Percentiles rank a stretch among this genome's conserved stretches.
Conservation (phyloP, 768 basidiomycete genomes). For the Kwoniella europaea region DNA sequence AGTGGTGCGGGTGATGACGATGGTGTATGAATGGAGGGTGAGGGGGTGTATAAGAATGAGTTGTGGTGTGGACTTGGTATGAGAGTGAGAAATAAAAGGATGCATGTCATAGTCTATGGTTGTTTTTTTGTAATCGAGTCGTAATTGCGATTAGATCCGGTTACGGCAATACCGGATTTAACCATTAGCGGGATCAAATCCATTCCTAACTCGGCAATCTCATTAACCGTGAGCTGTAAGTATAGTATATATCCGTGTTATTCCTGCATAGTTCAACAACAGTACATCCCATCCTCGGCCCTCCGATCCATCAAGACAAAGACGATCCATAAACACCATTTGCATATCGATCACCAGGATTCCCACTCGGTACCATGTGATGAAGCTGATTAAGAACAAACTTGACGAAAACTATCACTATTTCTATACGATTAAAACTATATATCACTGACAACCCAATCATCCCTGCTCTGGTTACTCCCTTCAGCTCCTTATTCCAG, state of each 20-base stretch:
- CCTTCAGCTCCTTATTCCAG: too few relatives aligned
- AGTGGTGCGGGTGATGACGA: not conserved
- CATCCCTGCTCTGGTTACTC: too few relatives aligned
- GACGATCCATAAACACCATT: not conserved
- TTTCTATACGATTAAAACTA: not conserved
- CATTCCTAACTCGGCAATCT: not conserved
- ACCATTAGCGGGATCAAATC: not conserved
- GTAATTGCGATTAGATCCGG: not conserved
- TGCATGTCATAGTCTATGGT: not conserved
- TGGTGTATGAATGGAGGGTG: not conserved
- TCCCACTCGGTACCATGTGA: too few relatives aligned
- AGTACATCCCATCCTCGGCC: not conserved
- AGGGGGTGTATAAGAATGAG: not conserved
- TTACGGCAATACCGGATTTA: not conserved
- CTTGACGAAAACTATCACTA: too few relatives aligned
- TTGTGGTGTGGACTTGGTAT: too few relatives aligned
- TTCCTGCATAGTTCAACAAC: not conserved
- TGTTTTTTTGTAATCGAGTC: not conserved
- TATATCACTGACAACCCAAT: not conserved
- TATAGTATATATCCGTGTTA: not conserved
- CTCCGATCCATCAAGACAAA: too few relatives aligned
- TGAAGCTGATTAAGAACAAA: too few relatives aligned
- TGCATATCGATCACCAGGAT: not conserved
- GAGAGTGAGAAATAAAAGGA: not conserved
- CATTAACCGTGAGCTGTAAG: not conserved